Conservation (phyloP, 2,329 filamentous ascomycete genomes). For the Massarina eburnea region DNA sequence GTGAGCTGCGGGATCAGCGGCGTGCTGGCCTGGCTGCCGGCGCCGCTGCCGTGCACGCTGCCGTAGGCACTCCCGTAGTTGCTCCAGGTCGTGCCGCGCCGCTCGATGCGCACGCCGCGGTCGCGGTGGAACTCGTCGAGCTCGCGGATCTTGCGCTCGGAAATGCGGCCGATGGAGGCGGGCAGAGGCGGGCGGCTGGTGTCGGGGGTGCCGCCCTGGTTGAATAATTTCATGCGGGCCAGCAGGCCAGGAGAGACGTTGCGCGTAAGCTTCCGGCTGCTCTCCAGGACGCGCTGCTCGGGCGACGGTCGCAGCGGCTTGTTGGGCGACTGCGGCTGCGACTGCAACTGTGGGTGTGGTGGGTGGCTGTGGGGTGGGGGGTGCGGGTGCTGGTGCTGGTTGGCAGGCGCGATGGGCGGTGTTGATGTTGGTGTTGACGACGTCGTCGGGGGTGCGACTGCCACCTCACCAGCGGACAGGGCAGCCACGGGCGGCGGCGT, state of each 20-base stretch:
- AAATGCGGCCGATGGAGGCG: conserved; percentile 64
- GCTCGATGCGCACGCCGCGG: conserved; percentile 58
- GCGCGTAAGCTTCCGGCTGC: conserved; percentile 37
- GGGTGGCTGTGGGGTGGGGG: background rate
- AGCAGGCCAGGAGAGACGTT: conserved; percentile 48
- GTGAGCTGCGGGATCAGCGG: conserved; percentile 37
- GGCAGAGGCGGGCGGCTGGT: conserved; percentile 20
- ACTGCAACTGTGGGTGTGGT: background rate
- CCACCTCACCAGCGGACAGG: conserved; percentile 17
- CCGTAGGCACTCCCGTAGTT: conserved; percentile 46
- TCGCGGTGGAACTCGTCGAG: conserved; percentile 68
- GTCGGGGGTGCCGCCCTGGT: conserved; percentile 38
- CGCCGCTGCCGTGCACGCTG: conserved; percentile 1
- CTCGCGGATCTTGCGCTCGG: conserved; percentile 69
- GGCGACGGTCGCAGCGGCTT: conserved; percentile 9
- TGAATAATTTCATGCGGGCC: conserved; percentile 48
- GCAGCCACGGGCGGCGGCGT: conserved; percentile 14
- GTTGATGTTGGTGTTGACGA: conserved; percentile 4
- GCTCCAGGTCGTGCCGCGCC: conserved; percentile 73
- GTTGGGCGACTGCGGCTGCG: conserved; percentile 10
- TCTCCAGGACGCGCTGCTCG: conserved; percentile 20
- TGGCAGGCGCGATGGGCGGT: conserved; percentile 14
- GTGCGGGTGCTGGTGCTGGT: conserved; percentile 3
- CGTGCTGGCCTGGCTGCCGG: conserved; percentile 45
- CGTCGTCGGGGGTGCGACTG: conserved; percentile 1